Evolutionary conservation across 192 early-diverging fungal genomes (phyloP), one percentile per base, ranked within the genome.

Genomic region (Gigaspora rosea): DNA sequence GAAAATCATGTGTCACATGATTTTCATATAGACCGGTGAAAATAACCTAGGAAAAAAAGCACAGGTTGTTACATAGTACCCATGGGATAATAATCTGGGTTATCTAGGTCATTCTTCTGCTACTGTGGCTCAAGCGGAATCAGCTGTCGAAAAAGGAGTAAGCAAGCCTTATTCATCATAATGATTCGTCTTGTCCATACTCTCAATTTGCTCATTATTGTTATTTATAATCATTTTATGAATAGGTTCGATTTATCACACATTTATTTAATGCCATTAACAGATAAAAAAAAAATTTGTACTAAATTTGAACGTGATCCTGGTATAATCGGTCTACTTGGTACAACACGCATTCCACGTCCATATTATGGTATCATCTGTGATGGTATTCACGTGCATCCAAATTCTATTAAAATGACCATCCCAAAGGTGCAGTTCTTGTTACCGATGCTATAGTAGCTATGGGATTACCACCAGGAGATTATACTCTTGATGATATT

Each of bases 261-360:
- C 94, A 95, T 77, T 80, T 95, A 62, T 95, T 94, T 82, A 95
- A 95, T 76, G 94, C 94, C 49, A 94, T 94, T 93, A 90, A 65
- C 84, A 85, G 16, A 80, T 83, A 75, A 78, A 65, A 79, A 71
- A 4, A 15, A 41, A 41, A 7, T 41, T 41, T 2, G 16, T 20
- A 27, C 15, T 35, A 16, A n/a, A 27, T 27, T 27, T 27, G 27
- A 27, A 27, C 0, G 27, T 3, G 7, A 41, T 71, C 41, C 1
- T 62, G 58, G 27, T 52, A 91, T 72, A 94, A 94, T 80, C 94
- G 94, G 94, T 27, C 77, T 94, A 8, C 82, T 95, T n/a, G 93
- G 93, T 36, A 84, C 86, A 0, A 78, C 81, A 18, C 77, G 76
- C 36, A 50, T 81, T 13, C 84, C 88, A 33, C 89, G 92, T 50